phyloP scores from a whole-genome alignment of 176 grass and related monocot genomes.

The Zea mays region DNA sequence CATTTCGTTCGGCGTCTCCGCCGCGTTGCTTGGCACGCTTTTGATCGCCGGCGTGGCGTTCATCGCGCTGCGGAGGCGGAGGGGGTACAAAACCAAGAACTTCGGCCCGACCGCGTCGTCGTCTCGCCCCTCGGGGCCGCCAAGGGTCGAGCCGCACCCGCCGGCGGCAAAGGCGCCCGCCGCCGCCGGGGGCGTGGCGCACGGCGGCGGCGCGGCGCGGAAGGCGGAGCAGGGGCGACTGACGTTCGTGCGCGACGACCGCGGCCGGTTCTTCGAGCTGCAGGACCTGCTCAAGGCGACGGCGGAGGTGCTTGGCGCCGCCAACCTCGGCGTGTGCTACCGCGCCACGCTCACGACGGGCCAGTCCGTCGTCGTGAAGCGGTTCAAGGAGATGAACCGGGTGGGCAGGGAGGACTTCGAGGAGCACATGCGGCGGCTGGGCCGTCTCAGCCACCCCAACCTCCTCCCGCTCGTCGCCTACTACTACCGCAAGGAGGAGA shows the following conservation, averaged over 20 bases:
- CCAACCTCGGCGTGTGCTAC: slow-evolving; percentile 79
- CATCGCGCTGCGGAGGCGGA: slow-evolving; percentile 36
- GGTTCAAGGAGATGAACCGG: slow-evolving; percentile 95
- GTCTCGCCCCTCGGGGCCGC: background rate
- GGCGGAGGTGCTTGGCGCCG: slow-evolving; percentile 77
- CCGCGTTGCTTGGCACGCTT: slow-evolving; percentile 42
- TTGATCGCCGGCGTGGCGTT: slow-evolving; percentile 34
- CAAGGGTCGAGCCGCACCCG: background rate
- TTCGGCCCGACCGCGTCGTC: slow-evolving; percentile 19
- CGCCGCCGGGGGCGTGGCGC: background rate
- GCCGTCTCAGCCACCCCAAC: slow-evolving; percentile 78
- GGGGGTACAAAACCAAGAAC: slow-evolving; percentile 26
- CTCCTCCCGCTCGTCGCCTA: slow-evolving; percentile 80
- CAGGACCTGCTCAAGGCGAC: slow-evolving; percentile 84
- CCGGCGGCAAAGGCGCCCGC: background rate
- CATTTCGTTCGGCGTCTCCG: slow-evolving; percentile 16
- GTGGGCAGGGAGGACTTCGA: slow-evolving; percentile 81
- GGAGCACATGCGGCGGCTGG: slow-evolving; percentile 95
- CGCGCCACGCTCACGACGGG: slow-evolving; percentile 59
- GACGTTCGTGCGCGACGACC: slow-evolving; percentile 66
- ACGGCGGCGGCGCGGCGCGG: background rate
- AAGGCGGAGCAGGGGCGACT: slow-evolving; percentile 67
- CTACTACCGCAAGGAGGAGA: slow-evolving; percentile 97
- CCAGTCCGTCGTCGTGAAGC: slow-evolving; percentile 72
- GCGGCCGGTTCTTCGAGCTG: slow-evolving; percentile 68